Conservation (phyloP, 352 stramenopile species). For the Globisporangium paroecandrum region DNA sequence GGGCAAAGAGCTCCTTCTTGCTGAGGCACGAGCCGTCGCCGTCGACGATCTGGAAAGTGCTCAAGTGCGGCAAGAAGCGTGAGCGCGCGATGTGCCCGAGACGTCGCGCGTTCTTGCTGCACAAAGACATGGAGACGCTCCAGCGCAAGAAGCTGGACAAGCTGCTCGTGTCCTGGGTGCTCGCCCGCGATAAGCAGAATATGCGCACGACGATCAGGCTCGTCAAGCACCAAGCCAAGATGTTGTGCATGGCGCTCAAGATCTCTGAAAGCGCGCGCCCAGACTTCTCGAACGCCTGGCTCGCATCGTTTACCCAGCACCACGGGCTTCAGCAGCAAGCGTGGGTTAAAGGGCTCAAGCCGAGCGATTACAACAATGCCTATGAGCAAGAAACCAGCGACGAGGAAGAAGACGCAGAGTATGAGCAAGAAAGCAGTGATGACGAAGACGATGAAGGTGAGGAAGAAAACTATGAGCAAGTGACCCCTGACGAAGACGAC, state of each 20-base stretch:
- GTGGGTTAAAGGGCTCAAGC: too few species aligned
- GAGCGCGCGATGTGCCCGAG: not conserved
- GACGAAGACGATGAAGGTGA: not conserved
- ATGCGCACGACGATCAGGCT: slow-evolving; percentile 22
- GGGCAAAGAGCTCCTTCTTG: slow-evolving; percentile 11
- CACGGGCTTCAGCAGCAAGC: slow-evolving; percentile 19
- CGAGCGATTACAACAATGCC: too few species aligned
- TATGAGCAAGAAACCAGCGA: not conserved
- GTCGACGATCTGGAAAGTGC: slow-evolving; percentile 13
- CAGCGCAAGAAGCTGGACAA: slow-evolving; percentile 49
- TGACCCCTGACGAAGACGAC: too few species aligned
- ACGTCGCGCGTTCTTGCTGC: not conserved
- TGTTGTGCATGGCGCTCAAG: slow-evolving; percentile 33
- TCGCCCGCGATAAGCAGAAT: slow-evolving; percentile 25
- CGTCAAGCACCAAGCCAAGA: slow-evolving; percentile 35
- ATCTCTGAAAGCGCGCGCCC: slow-evolving; percentile 24
- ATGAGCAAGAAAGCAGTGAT: not conserved
- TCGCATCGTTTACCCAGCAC: slow-evolving; percentile 48
- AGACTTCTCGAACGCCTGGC: slow-evolving; percentile 61
- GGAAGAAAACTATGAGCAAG: not conserved
- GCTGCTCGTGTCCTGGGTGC: slow-evolving; percentile 42
- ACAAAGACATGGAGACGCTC: slow-evolving; percentile 12
- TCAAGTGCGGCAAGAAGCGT: not conserved
- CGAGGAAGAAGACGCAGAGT: not conserved
- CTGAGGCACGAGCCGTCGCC: slow-evolving; percentile 9